These are phyloP conservation scores for Coprinopsis marcescibilis DNA, from an alignment of 768 basidiomycete species.

Conservation along the genomic window DNA sequence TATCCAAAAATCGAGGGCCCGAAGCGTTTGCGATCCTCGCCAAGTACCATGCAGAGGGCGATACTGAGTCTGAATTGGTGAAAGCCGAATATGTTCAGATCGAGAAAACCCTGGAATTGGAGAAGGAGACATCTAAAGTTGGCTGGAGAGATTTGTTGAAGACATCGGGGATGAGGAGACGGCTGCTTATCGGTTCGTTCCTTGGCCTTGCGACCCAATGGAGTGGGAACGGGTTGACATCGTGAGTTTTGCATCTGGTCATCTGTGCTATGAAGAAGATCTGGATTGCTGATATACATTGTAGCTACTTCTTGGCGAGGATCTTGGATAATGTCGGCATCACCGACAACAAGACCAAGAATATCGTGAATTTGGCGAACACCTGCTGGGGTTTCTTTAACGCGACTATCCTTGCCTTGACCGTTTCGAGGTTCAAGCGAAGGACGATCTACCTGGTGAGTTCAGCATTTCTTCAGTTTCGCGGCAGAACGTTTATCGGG, in stretches of 20 bases:
- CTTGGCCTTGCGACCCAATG: conserved; percentile 57
- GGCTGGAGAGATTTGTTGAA: conserved; percentile 42
- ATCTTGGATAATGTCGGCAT: conserved; percentile 51
- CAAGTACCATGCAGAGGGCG: conserved; percentile 61
- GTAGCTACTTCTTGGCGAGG: conserved; percentile 47
- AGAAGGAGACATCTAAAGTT: conserved; percentile 39
- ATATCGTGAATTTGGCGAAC: conserved; percentile 49
- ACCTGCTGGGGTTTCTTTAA: conserved; percentile 54
- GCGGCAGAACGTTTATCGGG: not conserved
- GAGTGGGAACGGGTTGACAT: conserved; percentile 58
- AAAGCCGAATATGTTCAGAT: conserved; percentile 55
- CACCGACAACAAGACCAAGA: conserved; percentile 43
- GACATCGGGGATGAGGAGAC: conserved; percentile 46
- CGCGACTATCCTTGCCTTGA: conserved; percentile 44
- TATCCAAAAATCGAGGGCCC: conserved; percentile 46
- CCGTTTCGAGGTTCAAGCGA: conserved; percentile 41
- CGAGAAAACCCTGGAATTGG: conserved; percentile 47
- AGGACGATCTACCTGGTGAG: conserved; percentile 46
- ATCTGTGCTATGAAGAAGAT: not conserved
- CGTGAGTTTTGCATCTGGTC: conserved; percentile 25
- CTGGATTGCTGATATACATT: not conserved
- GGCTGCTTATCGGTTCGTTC: conserved; percentile 41
- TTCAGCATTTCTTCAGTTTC: not conserved
- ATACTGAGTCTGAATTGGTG: conserved; percentile 47
- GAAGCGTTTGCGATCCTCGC: conserved; percentile 44